These are phyloP conservation scores for Morella rubra DNA, from an alignment of 306 rosid species.

Conservation along the genomic window DNA sequence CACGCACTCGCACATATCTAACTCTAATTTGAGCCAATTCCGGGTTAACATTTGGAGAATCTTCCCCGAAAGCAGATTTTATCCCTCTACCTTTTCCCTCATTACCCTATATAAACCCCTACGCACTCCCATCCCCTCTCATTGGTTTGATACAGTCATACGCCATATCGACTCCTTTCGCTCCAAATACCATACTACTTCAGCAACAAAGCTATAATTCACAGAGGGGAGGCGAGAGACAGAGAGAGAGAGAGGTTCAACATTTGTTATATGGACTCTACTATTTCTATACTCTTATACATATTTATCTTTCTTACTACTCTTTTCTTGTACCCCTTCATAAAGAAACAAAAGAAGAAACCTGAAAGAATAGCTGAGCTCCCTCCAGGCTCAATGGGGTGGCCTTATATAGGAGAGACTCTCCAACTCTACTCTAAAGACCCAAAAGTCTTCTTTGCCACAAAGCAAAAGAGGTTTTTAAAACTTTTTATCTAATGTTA, in stretches of 20 bases:
- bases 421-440: constrained; percentile 79
- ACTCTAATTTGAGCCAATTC: background rate
- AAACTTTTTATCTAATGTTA: background rate
- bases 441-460: constrained; percentile 68
- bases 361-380: constrained; percentile 31
- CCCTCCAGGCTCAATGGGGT: constrained; percentile 93
- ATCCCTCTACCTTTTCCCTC: background rate
- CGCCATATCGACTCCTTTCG: constrained; percentile 4
- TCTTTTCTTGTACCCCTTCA: constrained; percentile 31
- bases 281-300: constrained; percentile 22
- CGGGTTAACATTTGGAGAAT: background rate
- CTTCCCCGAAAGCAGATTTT: background rate
- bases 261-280: constrained; percentile 53
- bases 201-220: constrained; percentile 5
- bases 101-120: constrained; percentile 31
- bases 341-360: constrained; percentile 30
- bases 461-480: constrained; percentile 72
- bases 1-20: too few relatives aligned
- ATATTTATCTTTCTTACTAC: constrained; percentile 43
- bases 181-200: background rate
- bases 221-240: constrained; percentile 15
- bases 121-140: constrained; percentile 21
- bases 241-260: constrained; percentile 14
- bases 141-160: constrained; percentile 5
- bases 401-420: constrained; percentile 81